Base-by-base conservation (phyloP, 1,284 basidiomycete genomes). In the Cutaneotrichosporon daszewskae region DNA sequence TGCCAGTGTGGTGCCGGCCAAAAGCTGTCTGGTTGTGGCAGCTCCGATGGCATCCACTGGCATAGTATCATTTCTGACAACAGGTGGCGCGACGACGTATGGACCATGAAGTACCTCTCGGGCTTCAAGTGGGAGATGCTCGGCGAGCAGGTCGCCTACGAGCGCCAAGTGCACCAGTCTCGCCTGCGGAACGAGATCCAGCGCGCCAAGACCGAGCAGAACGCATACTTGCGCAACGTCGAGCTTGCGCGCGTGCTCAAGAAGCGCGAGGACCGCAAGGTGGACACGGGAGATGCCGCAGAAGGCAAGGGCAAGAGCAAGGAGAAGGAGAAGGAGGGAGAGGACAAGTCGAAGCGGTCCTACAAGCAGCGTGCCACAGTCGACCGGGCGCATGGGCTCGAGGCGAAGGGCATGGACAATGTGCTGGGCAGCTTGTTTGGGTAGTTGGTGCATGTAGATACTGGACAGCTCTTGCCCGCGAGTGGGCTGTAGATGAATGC, bases 81-180 rank as follows among this genome's bases (percentile, higher is more conserved):
- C 5, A 78, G 87, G 47, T 97, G 89, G 87, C 77, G 88, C 62
- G 91, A 98, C 63, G 92, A 98, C 55, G 82, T 99, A 7, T 98
- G 95, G 95, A 97, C 95, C 33, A 95, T 98, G 90, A 94, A 94
- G 68, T 99, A 98, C 66, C 76, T 99, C 40, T 90, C 90, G 7
- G 87, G 83, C 54, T 99, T 97, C 77, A 97, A 95, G 68, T 98
- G 95, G 95, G 84, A 85, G 68, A 96, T 96, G 92, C 76, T 99
- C 49, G 92, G 89, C 11, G 95, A 97, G 71, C 94, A 97, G 78
- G 85, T 99, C 63, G 89, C 94, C 24, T 86, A 96, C 62, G 95
- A 98, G 73, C 82, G 87, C 14, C 90, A 92, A 19, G 76, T 87
- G 7, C 89, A 92, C 63, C 76, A 84, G 7, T 87, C 91, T 2